Evolutionary conservation across 768 basidiomycete species (phyloP), one percentile per base, ranked within the genome.

Genomic region (Lactarius evosmus): DNA sequence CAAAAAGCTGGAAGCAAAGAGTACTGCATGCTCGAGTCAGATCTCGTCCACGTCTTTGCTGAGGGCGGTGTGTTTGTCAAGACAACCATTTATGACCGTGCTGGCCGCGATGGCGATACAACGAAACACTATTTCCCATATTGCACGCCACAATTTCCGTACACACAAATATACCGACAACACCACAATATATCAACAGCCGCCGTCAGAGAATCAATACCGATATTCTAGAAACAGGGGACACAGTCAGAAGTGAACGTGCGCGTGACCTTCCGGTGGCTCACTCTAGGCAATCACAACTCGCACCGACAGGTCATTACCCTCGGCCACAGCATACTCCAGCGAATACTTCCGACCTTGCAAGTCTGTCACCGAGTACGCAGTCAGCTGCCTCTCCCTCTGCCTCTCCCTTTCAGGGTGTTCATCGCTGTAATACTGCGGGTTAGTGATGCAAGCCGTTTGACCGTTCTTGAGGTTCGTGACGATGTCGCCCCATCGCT

Each of bases 401-500:
- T 53, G 56, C 1, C 4, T 6, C 29, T 34, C 33, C 40, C 61
- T 17, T 11, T 40, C 29, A 19, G 4, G 16, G 38, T 51, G 22
- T 0, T 56, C 4, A 4, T 22, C 1, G 22, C 27, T 32, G 56
- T 62, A 57, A 33, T 62, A 65, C 30, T 65, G 9, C 9, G 63
- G 60, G 27, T 55, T 56, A 14, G 57, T 56, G 44, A 40, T 4
- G 22, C 56, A 30, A 17, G 33, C 64, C 7, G 64, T 65, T 27
- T 65, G 8, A 4, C 29, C 40, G 22, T 9, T 27, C 7, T 17
- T 29, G 38, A 78, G 70, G 56, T 75, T 70, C 4, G 77, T 70
- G 58, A 78, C 70, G 44, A 75, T 72, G 64, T 79, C 77, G 69
- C 72, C 70, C 79, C 79, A 79, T 7, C 72, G 68, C 63, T 72